These are phyloP conservation scores for Erysimum cheiri DNA, from an alignment of 441 rosid genomes.

Conservation along the genomic window DNA sequence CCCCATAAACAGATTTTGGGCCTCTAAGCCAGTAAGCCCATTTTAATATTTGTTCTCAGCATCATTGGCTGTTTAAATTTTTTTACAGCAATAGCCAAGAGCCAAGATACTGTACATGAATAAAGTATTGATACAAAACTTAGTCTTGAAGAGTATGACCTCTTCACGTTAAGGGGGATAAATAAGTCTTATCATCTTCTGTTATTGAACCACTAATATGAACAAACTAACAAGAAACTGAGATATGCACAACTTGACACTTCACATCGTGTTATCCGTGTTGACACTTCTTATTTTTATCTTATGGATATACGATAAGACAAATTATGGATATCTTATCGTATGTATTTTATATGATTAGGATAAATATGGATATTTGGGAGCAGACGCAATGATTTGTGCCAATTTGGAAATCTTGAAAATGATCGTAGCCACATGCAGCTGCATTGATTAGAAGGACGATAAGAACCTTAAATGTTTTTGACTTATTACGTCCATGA, in stretches of 20 bases:
- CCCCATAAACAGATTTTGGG: constrained; percentile 4
- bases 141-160: neutral
- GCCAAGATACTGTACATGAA: neutral
- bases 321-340: too few species aligned
- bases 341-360: neutral
- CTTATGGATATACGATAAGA: too few species aligned
- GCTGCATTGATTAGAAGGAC: constrained; percentile 26
- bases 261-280: constrained; percentile 26
- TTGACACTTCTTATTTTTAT: too few species aligned
- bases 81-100: neutral
- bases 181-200: neutral
- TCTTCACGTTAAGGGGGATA: neutral
- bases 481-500: constrained; percentile 17
- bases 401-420: constrained; percentile 18
- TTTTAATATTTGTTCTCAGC: neutral
- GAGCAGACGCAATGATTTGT: constrained; percentile 27
- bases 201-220: neutral
- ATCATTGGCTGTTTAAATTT: neutral
- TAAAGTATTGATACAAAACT: neutral
- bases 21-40: constrained; percentile 13
- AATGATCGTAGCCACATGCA: constrained; percentile 30
- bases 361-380: constrained; percentile 27
- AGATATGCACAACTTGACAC: constrained; percentile 14
- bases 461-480: constrained; percentile 15
- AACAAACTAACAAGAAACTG: neutral